Percentiles rank a stretch among this genome's conserved stretches.
phyloP scores from a whole-genome alignment of 129 eudicot species.

The Dittrichia graveolens region DNA sequence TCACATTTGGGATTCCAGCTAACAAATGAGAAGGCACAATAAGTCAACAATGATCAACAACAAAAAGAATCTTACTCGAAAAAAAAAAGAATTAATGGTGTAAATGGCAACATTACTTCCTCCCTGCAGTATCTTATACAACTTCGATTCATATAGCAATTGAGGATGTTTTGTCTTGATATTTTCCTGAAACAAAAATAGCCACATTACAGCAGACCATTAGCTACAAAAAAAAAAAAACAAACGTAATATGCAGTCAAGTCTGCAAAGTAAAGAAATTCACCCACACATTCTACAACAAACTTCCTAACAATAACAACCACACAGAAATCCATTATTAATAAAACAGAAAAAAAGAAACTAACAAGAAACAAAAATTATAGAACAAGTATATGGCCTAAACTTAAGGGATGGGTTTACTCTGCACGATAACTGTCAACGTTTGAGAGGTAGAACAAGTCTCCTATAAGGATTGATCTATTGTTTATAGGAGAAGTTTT shows the following conservation, averaged over 20 bases:
- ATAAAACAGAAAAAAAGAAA: neutral
- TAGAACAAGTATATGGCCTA: neutral
- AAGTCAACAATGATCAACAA: conserved; percentile 25
- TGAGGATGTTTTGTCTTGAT: conserved; percentile 92
- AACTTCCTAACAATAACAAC: neutral
- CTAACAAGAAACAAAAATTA: neutral
- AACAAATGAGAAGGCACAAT: conserved; percentile 29
- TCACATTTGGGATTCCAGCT: conserved; percentile 92
- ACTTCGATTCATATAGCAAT: conserved; percentile 78
- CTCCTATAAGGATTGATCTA: too few relatives aligned
- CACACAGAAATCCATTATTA: neutral
- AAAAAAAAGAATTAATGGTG: neutral
- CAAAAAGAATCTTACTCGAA: neutral
- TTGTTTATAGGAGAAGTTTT: too few relatives aligned
- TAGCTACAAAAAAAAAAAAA: neutral
- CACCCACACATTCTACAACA: neutral
- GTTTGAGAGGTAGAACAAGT: too few relatives aligned
- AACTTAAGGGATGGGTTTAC: neutral
- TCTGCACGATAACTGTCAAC: too few relatives aligned
- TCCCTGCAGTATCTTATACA: conserved; percentile 89
- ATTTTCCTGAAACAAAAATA: conserved; percentile 62
- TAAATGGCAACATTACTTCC: conserved; percentile 67
- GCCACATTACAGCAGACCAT: neutral
- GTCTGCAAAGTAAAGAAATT: too few relatives aligned
- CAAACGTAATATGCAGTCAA: neutral